phyloP scores from a whole-genome alignment of 495 filamentous ascomycete genomes.

The Lindgomyces ingoldianus region DNA sequence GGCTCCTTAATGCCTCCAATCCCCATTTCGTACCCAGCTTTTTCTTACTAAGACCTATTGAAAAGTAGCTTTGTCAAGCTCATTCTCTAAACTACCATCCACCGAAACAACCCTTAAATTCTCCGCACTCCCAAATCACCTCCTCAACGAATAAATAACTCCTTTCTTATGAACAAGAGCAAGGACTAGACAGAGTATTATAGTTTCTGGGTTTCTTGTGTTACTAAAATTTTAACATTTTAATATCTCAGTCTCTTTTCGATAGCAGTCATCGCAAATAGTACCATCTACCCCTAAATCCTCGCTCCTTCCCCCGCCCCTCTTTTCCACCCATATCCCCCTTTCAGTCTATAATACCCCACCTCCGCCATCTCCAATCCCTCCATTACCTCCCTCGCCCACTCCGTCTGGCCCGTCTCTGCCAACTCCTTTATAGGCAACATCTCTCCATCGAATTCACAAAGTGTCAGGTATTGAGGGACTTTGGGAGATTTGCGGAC shows the following conservation, averaged over 20 bases:
- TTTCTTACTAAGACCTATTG: too few species aligned
- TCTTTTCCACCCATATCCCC: slow-evolving; percentile 35
- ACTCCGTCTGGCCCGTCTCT: slow-evolving; percentile 20
- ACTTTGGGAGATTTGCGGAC: slow-evolving; percentile 6
- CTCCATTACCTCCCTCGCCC: slow-evolving; percentile 28
- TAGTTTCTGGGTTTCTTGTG: not conserved
- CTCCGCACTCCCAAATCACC: too few species aligned
- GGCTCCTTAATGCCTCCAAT: too few species aligned
- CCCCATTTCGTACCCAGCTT: too few species aligned
- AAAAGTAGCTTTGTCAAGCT: too few species aligned
- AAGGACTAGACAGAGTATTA: too few species aligned
- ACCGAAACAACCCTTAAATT: too few species aligned
- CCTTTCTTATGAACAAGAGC: too few species aligned
- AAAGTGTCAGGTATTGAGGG: slow-evolving; percentile 23
- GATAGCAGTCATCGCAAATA: not conserved
- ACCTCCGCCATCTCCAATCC: slow-evolving; percentile 23
- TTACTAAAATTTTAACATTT: not conserved
- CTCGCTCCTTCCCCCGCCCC: not conserved
- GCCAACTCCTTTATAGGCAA: slow-evolving; percentile 17
- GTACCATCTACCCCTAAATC: not conserved
- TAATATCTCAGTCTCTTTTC: not conserved
- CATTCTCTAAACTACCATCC: too few species aligned
- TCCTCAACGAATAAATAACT: too few species aligned
- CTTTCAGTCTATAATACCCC: slow-evolving; percentile 35
- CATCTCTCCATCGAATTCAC: slow-evolving; percentile 34